These are phyloP conservation scores for Mucor piriformis DNA, from an alignment of 371 early-diverging fungal genomes.

Conservation along the genomic window DNA sequence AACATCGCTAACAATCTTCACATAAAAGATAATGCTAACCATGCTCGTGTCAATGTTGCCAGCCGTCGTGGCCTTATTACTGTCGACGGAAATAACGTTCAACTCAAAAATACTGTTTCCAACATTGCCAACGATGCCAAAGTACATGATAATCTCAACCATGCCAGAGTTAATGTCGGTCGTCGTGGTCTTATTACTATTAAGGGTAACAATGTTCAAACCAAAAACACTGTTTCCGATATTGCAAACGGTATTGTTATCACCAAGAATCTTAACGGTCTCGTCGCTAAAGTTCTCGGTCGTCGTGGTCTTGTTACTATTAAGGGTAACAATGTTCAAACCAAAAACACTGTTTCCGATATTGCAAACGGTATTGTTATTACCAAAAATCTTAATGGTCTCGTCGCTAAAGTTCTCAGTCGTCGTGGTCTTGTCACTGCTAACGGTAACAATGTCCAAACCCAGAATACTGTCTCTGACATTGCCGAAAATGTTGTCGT, in stretches of 20 bases:
- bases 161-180: background rate
- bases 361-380: background rate
- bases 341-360: background rate
- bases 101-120: background rate
- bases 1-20: background rate
- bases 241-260: background rate
- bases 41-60: background rate
- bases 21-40: background rate
- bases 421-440: background rate
- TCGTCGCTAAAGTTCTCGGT: background rate
- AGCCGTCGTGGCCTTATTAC: background rate
- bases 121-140: background rate
- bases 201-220: background rate
- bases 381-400: background rate
- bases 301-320: background rate
- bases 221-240: background rate
- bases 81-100: slow-evolving; percentile 5
- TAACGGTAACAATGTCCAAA: background rate
- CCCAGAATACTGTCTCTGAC: background rate
- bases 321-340: slow-evolving; percentile 1
- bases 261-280: background rate
- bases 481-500: slow-evolving; percentile 8
- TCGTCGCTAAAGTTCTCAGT: background rate
- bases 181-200: background rate
- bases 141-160: background rate